Evolutionary conservation across 306 rosid species (phyloP).

Genomic region (Comarum palustre): DNA sequence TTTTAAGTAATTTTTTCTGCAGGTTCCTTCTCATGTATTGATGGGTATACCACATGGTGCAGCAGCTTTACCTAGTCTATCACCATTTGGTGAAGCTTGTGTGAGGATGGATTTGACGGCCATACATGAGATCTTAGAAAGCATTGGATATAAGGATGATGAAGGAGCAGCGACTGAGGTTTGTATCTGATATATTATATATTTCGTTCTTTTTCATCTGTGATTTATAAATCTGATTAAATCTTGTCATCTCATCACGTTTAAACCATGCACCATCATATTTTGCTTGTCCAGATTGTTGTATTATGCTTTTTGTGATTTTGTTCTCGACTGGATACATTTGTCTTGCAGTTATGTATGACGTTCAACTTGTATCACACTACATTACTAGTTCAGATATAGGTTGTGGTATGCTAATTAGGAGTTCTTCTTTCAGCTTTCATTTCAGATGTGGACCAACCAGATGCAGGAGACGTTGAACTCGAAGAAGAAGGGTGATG

Average conservation of each 20-base stretch:
- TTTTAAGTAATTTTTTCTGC: constrained; percentile 28
- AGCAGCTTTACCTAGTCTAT: constrained; percentile 46
- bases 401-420: constrained; percentile 20
- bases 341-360: neutral
- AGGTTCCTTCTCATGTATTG: constrained; percentile 86
- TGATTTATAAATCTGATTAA: neutral
- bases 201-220: neutral
- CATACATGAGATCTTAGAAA: constrained; percentile 81
- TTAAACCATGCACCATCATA: neutral
- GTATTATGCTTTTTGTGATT: neutral
- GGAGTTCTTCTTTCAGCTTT: constrained; percentile 52
- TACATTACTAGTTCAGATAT: neutral
- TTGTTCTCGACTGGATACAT: neutral
- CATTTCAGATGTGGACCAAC: constrained; percentile 99
- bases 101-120: constrained; percentile 78
- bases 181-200: constrained; percentile 28
- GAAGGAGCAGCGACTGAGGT: constrained; percentile 97
- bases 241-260: neutral
- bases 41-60: constrained; percentile 76
- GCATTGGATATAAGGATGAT: constrained; percentile 82
- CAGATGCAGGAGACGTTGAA: constrained; percentile 90
- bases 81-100: constrained; percentile 89
- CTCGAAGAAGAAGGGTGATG: constrained; percentile 90
- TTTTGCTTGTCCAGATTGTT: neutral
- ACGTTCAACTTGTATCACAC: neutral